Evolutionary conservation across 1,284 basidiomycete species (phyloP).

Genomic region (Ganoderma lingzhi): DNA sequence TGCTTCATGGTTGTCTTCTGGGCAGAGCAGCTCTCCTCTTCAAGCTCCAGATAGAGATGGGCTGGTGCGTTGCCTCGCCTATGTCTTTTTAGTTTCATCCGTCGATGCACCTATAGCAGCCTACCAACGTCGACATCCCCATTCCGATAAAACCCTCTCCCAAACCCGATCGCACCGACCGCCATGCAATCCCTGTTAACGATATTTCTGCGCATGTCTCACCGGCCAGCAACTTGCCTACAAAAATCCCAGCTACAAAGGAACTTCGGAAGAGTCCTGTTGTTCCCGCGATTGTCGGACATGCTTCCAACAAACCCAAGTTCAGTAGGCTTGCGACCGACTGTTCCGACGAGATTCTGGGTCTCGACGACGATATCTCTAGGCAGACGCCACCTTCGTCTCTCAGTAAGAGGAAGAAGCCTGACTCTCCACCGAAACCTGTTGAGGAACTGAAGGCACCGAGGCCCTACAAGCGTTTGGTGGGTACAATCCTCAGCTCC

Average conservation of each 20-base stretch:
- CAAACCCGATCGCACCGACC: constrained; percentile 20
- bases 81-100: background rate
- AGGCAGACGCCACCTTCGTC: constrained; percentile 21
- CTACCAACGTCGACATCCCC: constrained; percentile 36
- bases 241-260: background rate
- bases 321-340: constrained; percentile 41
- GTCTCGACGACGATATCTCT: constrained; percentile 36
- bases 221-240: background rate
- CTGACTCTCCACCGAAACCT: constrained; percentile 16
- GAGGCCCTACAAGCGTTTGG: constrained; percentile 35
- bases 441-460: constrained; percentile 11
- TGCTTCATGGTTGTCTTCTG: constrained; percentile 42
- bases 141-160: constrained; percentile 30
- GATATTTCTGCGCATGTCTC: constrained; percentile 15
- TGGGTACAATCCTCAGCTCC: constrained; percentile 10
- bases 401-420: constrained; percentile 35
- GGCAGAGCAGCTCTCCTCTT: constrained; percentile 39
- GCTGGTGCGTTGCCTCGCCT: background rate
- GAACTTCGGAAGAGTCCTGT: constrained; percentile 11
- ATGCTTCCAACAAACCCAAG: constrained; percentile 23
- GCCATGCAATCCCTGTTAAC: constrained; percentile 14
- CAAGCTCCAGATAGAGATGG: constrained; percentile 38
- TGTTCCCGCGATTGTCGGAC: background rate
- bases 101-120: constrained; percentile 17
- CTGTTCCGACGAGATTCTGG: constrained; percentile 43